Base-by-base conservation (phyloP, 306 rosid species). In the Quercus robur region DNA sequence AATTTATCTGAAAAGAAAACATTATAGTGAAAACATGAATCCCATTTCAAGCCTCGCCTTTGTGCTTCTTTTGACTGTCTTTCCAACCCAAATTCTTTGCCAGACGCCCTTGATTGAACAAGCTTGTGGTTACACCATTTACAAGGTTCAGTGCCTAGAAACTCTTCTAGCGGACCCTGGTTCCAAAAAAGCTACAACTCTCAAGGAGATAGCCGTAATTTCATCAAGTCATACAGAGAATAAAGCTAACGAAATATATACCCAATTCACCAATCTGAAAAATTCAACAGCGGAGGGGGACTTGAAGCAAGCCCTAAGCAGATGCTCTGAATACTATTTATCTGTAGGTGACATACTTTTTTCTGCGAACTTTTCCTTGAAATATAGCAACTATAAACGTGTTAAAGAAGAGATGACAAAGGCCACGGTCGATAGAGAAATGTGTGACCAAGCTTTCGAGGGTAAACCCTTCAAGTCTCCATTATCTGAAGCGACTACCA, bases 401-500 rank as follows among this genome's bases (percentile, higher is more conserved):
- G 63, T 75, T 28, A 57, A 56, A 23, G 7, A 38, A 0, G 44
- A 76, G 80, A 71, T 75, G 6, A 38, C 76, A 0, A 80, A 80
- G 1, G 62, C 80, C 55, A 55, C 75, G 70, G 19, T 3, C 61
- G 55, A 68, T 23, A 3, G 79, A 74, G 10, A 33, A 33, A 66
- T 75, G 0, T 80, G 84, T 46, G 75, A 74, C 17, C 46, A 66
- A 1, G 75, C 70, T 11, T 74, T 80, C 63, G 7, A 67, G 25
- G 44, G 62, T 11, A 17, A 19, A n/a, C 7, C 3, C 1, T 70
- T 67, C 23, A 19, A 33, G 14, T 80, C 75, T 13, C 67, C 46
- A 17, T 2, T 80, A 31, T 15, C 58, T 15, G 12, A 25, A 1
- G 0, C 11, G 38, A 68, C 55, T 44, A 11, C 23, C 11, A 23